Conservation (phyloP, 2,329 filamentous ascomycete genomes). For the Chrysosporium keratinophilum region DNA sequence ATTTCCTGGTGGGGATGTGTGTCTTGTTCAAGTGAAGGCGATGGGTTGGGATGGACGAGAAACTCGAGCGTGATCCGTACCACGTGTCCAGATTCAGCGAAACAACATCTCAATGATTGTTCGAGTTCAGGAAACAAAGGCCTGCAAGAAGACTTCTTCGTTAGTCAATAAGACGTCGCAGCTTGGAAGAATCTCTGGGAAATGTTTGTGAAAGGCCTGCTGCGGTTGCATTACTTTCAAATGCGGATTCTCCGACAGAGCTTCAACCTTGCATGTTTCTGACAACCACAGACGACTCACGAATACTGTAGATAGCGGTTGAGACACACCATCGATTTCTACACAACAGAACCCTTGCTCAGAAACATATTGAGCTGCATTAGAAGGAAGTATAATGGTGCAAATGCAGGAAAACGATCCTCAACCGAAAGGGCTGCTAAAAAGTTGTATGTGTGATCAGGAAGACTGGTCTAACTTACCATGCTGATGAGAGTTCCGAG, state of each 20-base stretch:
- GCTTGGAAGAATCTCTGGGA: background rate
- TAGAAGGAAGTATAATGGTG: too few relatives aligned
- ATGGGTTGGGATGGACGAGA: background rate
- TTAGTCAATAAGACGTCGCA: background rate
- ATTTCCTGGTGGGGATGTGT: background rate
- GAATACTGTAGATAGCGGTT: too few relatives aligned
- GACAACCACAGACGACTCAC: too few relatives aligned
- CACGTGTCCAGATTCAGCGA: slow-evolving; percentile 9
- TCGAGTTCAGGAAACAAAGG: background rate
- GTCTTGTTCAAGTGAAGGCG: background rate
- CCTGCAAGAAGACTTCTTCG: background rate
- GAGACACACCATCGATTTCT: too few relatives aligned
- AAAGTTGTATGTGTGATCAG: too few relatives aligned
- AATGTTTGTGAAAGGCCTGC: background rate
- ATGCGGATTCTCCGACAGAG: background rate
- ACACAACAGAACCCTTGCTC: too few relatives aligned
- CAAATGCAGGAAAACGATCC: too few relatives aligned
- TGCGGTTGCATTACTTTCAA: background rate
- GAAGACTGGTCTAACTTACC: too few relatives aligned
- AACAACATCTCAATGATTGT: background rate
- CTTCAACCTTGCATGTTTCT: background rate
- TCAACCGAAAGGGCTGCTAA: too few relatives aligned
- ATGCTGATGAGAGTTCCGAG: too few relatives aligned
- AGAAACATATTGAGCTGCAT: too few relatives aligned
- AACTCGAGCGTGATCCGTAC: background rate